Evolutionary conservation across 768 basidiomycete species (phyloP).

Genomic region (Megacollybia marginata): DNA sequence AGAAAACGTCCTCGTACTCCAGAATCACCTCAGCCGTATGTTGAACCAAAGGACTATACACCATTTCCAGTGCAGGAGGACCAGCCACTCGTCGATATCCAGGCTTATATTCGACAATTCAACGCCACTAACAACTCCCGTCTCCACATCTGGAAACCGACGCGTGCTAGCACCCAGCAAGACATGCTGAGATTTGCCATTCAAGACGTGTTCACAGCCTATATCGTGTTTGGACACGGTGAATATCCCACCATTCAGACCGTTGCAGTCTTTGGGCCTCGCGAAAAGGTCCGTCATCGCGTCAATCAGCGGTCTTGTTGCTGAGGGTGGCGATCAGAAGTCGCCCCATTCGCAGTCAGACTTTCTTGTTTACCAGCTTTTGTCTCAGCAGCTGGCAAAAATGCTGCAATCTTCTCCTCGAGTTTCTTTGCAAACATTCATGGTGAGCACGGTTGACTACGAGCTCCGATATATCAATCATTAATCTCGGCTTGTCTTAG

Average conservation of each 20-base stretch:
- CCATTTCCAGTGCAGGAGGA: constrained; percentile 36
- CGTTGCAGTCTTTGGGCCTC: constrained; percentile 63
- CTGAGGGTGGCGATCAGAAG: constrained; percentile 33
- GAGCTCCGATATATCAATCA: constrained; percentile 1
- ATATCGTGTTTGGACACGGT: constrained; percentile 42
- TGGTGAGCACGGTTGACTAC: constrained; percentile 27
- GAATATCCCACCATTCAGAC: constrained; percentile 45
- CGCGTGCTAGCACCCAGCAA: constrained; percentile 13
- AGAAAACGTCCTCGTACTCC: constrained; percentile 55
- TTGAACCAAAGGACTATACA: constrained; percentile 31
- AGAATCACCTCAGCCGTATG: constrained; percentile 57
- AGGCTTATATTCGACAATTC: constrained; percentile 50
- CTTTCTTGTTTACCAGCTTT: constrained; percentile 52
- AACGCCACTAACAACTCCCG: constrained; percentile 37
- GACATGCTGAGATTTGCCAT: constrained; percentile 50
- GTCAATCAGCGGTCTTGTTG: constrained; percentile 1
- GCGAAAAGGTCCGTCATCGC: constrained; percentile 48
- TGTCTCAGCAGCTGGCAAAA: constrained; percentile 61
- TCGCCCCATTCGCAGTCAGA: constrained; percentile 63
- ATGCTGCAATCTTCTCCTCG: constrained; percentile 49
- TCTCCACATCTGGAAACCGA: constrained; percentile 49
- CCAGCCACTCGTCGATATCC: constrained; percentile 36
- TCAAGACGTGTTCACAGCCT: constrained; percentile 59
- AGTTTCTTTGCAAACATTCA: constrained; percentile 44
- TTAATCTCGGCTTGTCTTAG: constrained; percentile 22